Percentiles rank a stretch among this genome's conserved stretches.
Conservation (phyloP, 2,329 filamentous ascomycete genomes). For the Clonostachys rosea region DNA sequence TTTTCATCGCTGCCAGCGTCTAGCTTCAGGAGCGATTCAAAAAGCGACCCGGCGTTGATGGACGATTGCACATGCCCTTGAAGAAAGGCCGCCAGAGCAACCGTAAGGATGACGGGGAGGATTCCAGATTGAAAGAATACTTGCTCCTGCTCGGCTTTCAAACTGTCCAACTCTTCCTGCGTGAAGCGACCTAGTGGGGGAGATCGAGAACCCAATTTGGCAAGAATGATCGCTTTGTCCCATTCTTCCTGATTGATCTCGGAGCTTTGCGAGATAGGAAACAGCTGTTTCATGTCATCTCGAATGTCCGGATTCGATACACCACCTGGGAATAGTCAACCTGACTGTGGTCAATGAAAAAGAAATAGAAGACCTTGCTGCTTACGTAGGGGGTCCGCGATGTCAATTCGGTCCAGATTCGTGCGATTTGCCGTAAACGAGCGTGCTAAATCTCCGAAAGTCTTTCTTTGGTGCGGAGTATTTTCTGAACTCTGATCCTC, state of each 20-base stretch:
- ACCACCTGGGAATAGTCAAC: not conserved
- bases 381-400: not conserved
- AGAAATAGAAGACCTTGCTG: not conserved
- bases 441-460: no score
- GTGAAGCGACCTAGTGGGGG: not conserved
- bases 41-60: conserved; percentile 30
- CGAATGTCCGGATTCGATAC: not conserved
- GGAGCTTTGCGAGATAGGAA: no score
- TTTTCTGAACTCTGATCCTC: no score
- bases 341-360: not conserved
- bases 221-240: conserved; percentile 2
- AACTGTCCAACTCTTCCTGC: conserved; percentile 17
- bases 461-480: no score
- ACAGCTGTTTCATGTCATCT: no score
- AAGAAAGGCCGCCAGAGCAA: conserved; percentile 33
- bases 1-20: not conserved
- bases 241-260: not conserved
- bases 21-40: conserved; percentile 1
- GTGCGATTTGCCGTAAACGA: not conserved
- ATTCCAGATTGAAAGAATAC: conserved; percentile 17
- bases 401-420: not conserved
- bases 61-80: conserved; percentile 36
- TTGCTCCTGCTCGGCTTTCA: conserved; percentile 21
- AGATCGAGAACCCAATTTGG: conserved; percentile 3
- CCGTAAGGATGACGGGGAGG: conserved; percentile 22